phyloP scores from a whole-genome alignment of 495 filamentous ascomycete genomes.

The Jackrogersella multiformis region DNA sequence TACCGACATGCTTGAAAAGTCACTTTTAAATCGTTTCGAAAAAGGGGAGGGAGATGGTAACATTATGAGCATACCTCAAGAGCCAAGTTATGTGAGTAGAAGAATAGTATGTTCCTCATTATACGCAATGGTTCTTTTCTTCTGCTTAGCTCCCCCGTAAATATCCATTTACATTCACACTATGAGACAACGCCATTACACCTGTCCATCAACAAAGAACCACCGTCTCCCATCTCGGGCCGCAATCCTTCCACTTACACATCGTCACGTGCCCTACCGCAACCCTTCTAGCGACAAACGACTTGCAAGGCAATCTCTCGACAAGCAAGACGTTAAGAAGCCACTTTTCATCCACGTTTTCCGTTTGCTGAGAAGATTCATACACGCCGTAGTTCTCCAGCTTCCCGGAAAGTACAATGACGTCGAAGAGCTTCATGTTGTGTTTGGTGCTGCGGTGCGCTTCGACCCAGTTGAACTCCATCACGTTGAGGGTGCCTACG shows the following conservation, averaged over 20 bases:
- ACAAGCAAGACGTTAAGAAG: neutral
- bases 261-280: neutral
- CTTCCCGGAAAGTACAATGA: neutral
- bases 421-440: neutral
- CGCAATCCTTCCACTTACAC: slow-evolving; percentile 1
- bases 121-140: too few relatives aligned
- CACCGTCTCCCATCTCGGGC: slow-evolving; percentile 1
- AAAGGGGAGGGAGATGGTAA: too few relatives aligned
- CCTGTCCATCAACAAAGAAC: neutral
- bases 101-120: too few relatives aligned
- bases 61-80: too few relatives aligned
- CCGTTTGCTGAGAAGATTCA: neutral
- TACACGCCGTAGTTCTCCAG: neutral
- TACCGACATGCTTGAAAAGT: too few relatives aligned
- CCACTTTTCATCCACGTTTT: neutral
- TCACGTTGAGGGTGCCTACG: neutral
- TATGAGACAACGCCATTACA: too few relatives aligned
- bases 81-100: too few relatives aligned
- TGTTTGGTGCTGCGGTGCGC: neutral
- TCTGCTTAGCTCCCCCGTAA: too few relatives aligned
- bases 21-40: too few relatives aligned
- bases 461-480: neutral
- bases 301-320: neutral
- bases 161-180: too few relatives aligned
- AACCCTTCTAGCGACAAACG: neutral